phyloP scores from a whole-genome alignment of 164 flowering plant genomes.

The Santalum album region DNA sequence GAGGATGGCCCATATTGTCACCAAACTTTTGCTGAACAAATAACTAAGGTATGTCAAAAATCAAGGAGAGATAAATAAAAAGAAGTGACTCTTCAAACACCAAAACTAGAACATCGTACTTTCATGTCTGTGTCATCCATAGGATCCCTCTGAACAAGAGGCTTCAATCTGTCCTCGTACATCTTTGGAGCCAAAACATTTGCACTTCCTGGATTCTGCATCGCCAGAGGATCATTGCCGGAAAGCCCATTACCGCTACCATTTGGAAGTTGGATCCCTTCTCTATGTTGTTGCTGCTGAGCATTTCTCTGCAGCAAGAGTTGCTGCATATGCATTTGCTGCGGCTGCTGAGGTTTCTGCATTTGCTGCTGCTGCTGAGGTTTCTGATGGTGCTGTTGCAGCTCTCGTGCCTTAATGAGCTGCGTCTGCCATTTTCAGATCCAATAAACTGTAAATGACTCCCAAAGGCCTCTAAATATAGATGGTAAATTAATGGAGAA shows the following conservation, averaged over 20 bases:
- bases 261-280: conserved; percentile 18
- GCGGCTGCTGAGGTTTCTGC: conserved; percentile 23
- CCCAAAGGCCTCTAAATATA: too few relatives aligned
- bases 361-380: background rate
- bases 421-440: conserved; percentile 37
- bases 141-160: background rate
- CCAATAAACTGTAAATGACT: too few relatives aligned
- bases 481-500: too few relatives aligned
- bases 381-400: conserved; percentile 20
- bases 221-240: background rate
- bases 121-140: background rate
- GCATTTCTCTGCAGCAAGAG: too few relatives aligned
- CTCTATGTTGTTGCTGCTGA: conserved; percentile 20
- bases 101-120: background rate
- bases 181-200: background rate
- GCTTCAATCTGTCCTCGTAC: background rate
- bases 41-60: background rate
- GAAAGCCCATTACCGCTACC: conserved; percentile 18
- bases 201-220: background rate
- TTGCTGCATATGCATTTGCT: conserved; percentile 20
- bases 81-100: background rate
- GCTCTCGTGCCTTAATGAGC: conserved; percentile 32
- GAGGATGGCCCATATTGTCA: background rate
- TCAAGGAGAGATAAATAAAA: background rate
- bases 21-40: background rate